Conservation (phyloP, 805 yeast species). For the Isabelozyma heimii region DNA sequence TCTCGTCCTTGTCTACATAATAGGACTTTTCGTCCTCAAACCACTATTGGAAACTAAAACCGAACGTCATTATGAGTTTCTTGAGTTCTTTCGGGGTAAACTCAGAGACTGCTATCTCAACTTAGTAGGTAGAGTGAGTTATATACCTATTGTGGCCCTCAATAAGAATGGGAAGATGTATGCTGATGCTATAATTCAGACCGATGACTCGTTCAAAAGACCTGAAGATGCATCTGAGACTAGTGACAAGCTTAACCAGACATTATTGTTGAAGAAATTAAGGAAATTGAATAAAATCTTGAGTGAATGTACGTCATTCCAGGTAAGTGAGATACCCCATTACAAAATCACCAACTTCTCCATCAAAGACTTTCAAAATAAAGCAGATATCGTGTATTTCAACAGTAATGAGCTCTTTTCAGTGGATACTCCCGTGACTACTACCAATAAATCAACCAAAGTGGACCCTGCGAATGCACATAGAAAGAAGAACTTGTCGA, state of each 20-base stretch:
- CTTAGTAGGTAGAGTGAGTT: constrained; percentile 29
- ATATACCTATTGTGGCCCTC: constrained; percentile 40
- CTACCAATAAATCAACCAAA: not conserved
- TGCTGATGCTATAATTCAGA: constrained; percentile 39
- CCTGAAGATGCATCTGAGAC: constrained; percentile 13
- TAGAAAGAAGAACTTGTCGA: constrained; percentile 24
- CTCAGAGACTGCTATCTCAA: constrained; percentile 35
- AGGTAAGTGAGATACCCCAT: constrained; percentile 28
- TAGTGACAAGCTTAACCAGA: constrained; percentile 25
- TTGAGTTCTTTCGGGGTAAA: constrained; percentile 28
- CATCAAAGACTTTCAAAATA: constrained; percentile 34
- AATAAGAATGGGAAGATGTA: constrained; percentile 26
- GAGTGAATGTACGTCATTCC: constrained; percentile 23
- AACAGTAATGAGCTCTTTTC: constrained; percentile 28
- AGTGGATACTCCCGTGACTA: constrained; percentile 7
- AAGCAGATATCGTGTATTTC: constrained; percentile 33
- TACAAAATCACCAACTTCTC: constrained; percentile 24
- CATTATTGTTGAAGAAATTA: constrained; percentile 19
- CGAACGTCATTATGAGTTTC: constrained; percentile 28
- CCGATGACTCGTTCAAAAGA: constrained; percentile 20
- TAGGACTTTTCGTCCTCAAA: constrained; percentile 30
- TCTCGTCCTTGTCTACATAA: constrained; percentile 24
- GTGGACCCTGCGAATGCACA: not conserved
- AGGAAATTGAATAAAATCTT: constrained; percentile 17
- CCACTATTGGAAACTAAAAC: constrained; percentile 33